Conservation (phyloP, 805 yeast genomes). For the Candida ovalis region DNA sequence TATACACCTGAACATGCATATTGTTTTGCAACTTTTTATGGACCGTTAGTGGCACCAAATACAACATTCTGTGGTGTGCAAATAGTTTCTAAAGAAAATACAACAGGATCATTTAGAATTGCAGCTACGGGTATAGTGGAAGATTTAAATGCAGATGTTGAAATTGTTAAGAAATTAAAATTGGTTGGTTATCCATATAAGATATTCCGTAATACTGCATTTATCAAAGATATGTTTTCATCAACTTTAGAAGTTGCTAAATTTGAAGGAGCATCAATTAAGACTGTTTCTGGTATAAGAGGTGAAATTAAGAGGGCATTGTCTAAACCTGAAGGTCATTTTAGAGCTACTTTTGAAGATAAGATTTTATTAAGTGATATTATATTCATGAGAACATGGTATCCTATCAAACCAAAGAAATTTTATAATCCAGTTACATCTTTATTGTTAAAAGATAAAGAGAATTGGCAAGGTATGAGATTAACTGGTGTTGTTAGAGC, state of each 20-base stretch:
- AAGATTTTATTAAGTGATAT: constrained; percentile 88
- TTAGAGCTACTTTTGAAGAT: constrained; percentile 96
- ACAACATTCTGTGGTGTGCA: constrained; percentile 97
- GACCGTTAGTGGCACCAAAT: constrained; percentile 95
- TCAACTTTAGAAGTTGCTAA: constrained; percentile 93
- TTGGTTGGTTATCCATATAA: constrained; percentile 93
- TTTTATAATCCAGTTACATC: constrained; percentile 97
- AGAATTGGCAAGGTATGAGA: constrained; percentile 95
- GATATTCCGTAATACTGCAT: constrained; percentile 93
- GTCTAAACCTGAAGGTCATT: constrained; percentile 91
- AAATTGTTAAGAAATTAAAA: constrained; percentile 93
- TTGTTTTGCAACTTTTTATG: constrained; percentile 93
- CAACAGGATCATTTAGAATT: constrained; percentile 88
- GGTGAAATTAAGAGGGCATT: constrained; percentile 97
- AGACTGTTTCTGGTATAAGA: constrained; percentile 94
- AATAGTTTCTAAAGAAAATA: constrained; percentile 74
- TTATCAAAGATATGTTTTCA: constrained; percentile 93
- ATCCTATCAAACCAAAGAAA: constrained; percentile 84
- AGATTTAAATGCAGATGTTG: constrained; percentile 84
- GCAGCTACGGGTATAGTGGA: constrained; percentile 97
- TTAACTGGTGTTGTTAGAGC: constrained; percentile 92
- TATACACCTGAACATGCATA: constrained; percentile 98
- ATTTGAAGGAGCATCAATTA: constrained; percentile 95
- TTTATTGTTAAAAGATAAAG: constrained; percentile 67
- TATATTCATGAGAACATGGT: constrained; percentile 91